These are phyloP conservation scores for Lumnitzera littorea DNA, from an alignment of 345 rosid species.

Conservation along the genomic window DNA sequence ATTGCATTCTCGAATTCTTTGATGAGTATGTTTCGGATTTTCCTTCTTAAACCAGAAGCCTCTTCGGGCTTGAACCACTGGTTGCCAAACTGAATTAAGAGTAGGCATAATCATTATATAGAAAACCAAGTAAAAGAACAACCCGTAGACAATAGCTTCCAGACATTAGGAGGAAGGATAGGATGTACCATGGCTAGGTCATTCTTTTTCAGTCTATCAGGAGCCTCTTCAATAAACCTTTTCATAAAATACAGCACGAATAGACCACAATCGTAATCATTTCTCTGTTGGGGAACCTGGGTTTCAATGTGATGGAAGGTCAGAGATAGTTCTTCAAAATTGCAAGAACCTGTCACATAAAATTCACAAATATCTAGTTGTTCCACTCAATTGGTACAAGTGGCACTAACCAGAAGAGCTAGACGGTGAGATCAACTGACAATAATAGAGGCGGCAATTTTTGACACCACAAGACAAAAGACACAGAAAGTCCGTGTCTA, in stretches of 20 bases:
- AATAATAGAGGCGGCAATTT: no score
- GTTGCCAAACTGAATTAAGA: slow-evolving; percentile 59
- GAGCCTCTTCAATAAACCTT: slow-evolving; percentile 77
- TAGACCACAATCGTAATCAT: slow-evolving; percentile 89
- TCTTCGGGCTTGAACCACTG: slow-evolving; percentile 82
- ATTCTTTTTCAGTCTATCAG: slow-evolving; percentile 69
- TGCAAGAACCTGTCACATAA: no score
- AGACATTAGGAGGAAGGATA: neutral
- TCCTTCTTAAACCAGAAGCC: slow-evolving; percentile 70
- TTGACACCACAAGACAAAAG: no score
- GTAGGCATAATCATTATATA: neutral
- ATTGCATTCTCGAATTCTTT: slow-evolving; percentile 35
- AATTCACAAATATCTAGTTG: no score
- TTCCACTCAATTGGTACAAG: no score
- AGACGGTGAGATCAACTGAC: no score
- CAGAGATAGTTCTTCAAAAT: no score
- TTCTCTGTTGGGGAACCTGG: slow-evolving; percentile 95
- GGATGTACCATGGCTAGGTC: slow-evolving; percentile 62
- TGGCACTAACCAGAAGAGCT: no score
- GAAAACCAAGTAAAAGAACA: neutral
- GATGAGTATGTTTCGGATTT: slow-evolving; percentile 47
- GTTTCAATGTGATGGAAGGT: no score
- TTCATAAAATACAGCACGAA: slow-evolving; percentile 86
- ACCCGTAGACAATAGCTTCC: neutral
- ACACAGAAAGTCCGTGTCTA: no score